These are phyloP conservation scores for Aristolochia fimbriata DNA, from an alignment of 164 flowering plant species.

Conservation along the genomic window DNA sequence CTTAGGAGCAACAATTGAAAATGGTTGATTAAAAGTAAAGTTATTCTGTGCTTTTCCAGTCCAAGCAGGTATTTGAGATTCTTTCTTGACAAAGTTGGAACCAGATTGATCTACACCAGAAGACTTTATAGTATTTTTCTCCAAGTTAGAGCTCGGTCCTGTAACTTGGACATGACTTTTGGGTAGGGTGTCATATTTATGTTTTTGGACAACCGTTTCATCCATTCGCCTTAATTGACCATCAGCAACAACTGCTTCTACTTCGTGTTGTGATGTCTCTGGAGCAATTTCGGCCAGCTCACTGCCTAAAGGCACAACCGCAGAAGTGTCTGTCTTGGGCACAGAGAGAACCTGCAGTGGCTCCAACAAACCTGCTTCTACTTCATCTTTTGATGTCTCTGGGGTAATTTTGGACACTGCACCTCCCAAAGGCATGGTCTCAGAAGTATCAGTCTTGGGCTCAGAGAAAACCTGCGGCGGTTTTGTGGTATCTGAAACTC, in stretches of 20 bases:
- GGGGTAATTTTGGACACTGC: too few relatives aligned
- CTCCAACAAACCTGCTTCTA: neutral
- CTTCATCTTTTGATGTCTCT: too few relatives aligned
- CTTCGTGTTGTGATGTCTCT: too few relatives aligned
- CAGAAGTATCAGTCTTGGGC: slow-evolving; percentile 18
- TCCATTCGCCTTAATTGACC: too few relatives aligned
- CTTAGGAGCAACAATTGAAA: neutral
- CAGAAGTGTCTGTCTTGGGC: slow-evolving; percentile 18
- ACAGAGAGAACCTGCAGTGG: slow-evolving; percentile 13
- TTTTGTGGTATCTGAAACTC: slow-evolving; percentile 28
- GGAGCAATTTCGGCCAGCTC: too few relatives aligned
- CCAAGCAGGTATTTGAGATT: too few relatives aligned
- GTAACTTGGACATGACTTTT: neutral
- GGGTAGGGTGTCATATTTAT: too few relatives aligned
- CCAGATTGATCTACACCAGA: neutral
- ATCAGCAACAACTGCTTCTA: too few relatives aligned
- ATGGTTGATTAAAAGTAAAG: neutral
- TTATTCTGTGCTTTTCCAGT: neutral
- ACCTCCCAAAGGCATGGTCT: slow-evolving; percentile 13
- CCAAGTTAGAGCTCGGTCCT: neutral
- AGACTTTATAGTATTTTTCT: neutral
- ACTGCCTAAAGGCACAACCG: slow-evolving; percentile 12
- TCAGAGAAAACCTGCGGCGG: slow-evolving; percentile 13
- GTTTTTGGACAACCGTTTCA: too few relatives aligned
- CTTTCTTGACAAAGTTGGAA: neutral